Base-by-base conservation (phyloP, 2,329 filamentous ascomycete species). In the Cladosporium sp. region DNA sequence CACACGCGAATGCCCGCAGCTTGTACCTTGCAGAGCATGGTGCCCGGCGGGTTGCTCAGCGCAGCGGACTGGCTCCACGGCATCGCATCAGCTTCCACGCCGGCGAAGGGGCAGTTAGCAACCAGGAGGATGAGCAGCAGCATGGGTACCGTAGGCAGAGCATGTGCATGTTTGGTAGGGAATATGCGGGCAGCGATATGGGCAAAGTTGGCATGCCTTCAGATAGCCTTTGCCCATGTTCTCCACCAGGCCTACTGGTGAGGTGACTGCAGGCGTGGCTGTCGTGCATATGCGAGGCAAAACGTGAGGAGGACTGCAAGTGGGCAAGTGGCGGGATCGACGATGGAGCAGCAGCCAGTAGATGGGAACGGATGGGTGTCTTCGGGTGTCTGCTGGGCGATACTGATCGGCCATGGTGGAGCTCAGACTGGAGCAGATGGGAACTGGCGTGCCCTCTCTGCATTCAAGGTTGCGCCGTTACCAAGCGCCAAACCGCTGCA, bases 401-500 rank as follows among this genome's bases (percentile, higher is more conserved):
- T 16, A 16, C 32, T 35, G 32, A 35, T 35, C 32, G 32, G 13
- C 32, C 32, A 9, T 4, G 36, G 32, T 45, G 32, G 42, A 20
- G 12, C n/a, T n/a, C n/a, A n/a, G n/a, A n/a, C n/a, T n/a, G n/a
- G n/a, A n/a, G n/a, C 30, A 11, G 19, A 22, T 35, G 43, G 12
- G 30, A 45, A 36, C 42, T 27, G 42, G 30, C 42, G 18, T 25
- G 27, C 22, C 25, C n/a, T 15, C 16, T 32, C 42, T 30, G 35
- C 36, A 7, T 30, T 39, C 43, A 48, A 48, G 43, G 43, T 48
- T 48, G 35, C 43, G 43, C 43, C 43, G 43, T 48, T 48, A 39
- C 35, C 43, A 48, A 47, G 36, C 33, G 35, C 35, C 43, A 39
- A 48, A 48, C 35, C 32, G 32, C 29, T 22, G 16, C 29, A 16